These are phyloP conservation scores for Collybia nuda DNA, from an alignment of 768 basidiomycete genomes.

Conservation along the genomic window DNA sequence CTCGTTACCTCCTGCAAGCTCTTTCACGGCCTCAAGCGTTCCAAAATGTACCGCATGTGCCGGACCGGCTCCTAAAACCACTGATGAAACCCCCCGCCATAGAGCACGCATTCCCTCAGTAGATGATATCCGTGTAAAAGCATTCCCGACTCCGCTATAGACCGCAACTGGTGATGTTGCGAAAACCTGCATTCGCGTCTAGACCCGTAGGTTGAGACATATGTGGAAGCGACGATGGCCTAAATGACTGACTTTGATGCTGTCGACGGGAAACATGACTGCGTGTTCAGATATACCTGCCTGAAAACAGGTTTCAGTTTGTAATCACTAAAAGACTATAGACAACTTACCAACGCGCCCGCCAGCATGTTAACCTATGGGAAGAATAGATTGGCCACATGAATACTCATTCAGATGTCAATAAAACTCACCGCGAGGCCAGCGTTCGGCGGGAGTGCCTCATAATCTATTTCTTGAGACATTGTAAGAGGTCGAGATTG, in stretches of 20 bases:
- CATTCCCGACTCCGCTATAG: conserved; percentile 88
- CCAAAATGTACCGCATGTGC: conserved; percentile 99
- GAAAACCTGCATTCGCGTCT: conserved; percentile 99
- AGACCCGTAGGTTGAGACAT: conserved; percentile 6
- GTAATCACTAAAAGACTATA: conserved; percentile 4
- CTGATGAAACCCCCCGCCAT: conserved; percentile 96
- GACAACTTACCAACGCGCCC: conserved; percentile 80
- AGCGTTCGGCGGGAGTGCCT: conserved; percentile 65
- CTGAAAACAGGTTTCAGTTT: conserved; percentile 37
- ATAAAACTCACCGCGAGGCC: conserved; percentile 65
- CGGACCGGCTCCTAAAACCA: conserved; percentile 94
- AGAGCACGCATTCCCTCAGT: conserved; percentile 90
- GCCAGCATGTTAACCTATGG: conserved; percentile 93
- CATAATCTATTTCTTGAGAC: conserved; percentile 49
- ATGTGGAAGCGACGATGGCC: neutral
- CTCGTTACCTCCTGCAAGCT: conserved; percentile 85
- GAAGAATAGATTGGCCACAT: neutral
- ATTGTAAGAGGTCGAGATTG: conserved; percentile 18
- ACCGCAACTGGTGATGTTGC: conserved; percentile 81
- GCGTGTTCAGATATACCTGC: conserved; percentile 99
- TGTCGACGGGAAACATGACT: conserved; percentile 98
- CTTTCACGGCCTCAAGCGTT: conserved; percentile 92
- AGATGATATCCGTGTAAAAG: conserved; percentile 88
- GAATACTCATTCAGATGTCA: conserved; percentile 10
- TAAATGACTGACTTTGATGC: conserved; percentile 79